A percentile compares a stretch with the other conserved stretches of the same genome.
These are phyloP conservation scores for Lizonia empirigonia DNA, from an alignment of 2,329 filamentous ascomycete species.

Conservation along the genomic window DNA sequence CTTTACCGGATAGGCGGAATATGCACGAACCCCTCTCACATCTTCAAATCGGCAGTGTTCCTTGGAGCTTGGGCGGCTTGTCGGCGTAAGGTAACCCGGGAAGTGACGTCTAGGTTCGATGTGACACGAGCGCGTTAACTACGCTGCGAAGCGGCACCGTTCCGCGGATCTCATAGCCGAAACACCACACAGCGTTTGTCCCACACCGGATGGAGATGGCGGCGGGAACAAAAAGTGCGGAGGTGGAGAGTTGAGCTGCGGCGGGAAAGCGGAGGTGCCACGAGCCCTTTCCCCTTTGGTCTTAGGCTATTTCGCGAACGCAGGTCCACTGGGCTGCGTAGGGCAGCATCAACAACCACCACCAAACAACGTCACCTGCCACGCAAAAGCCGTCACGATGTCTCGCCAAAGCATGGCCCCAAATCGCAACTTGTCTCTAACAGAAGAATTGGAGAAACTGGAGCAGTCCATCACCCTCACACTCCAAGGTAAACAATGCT, in stretches of 20 bases:
- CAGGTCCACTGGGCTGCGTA: conserved; percentile 21
- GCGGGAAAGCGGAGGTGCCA: conserved; percentile 28
- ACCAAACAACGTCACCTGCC: conserved; percentile 6
- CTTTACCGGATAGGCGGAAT: conserved; percentile 33
- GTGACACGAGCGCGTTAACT: not conserved
- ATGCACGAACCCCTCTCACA: conserved; percentile 35
- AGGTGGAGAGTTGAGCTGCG: not conserved
- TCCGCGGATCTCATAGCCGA: conserved; percentile 5
- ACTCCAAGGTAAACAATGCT: conserved; percentile 69
- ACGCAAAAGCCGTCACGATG: conserved; percentile 46
- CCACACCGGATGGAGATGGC: conserved; percentile 9
- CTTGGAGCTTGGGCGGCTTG: conserved; percentile 7
- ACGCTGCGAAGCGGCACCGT: not conserved
- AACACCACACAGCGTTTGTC: not conserved
- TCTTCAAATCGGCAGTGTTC: conserved; percentile 11
- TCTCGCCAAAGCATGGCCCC: conserved; percentile 56
- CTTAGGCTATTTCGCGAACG: conserved; percentile 20
- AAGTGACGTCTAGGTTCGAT: conserved; percentile 17
- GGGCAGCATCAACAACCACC: conserved; percentile 18
- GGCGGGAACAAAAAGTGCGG: conserved; percentile 10
- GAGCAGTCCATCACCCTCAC: conserved; percentile 97
- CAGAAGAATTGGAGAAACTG: conserved; percentile 92
- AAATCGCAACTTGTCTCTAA: conserved; percentile 72
- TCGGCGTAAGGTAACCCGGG: conserved; percentile 22
- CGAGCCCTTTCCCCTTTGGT: conserved; percentile 8